Evolutionary conservation across 805 yeast genomes (phyloP).

Genomic region (Candida xyloterini): DNA sequence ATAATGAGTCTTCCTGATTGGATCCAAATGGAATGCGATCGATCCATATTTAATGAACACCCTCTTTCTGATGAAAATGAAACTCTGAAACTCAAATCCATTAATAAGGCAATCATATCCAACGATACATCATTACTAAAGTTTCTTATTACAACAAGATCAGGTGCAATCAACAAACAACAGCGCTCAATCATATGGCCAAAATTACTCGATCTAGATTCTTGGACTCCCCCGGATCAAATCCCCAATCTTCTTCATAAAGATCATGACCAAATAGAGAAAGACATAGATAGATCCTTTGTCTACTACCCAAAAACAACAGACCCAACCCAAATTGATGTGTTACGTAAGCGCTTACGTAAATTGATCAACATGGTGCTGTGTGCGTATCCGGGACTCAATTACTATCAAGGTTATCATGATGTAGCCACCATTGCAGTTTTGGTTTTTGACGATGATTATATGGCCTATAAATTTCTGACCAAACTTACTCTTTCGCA

Average conservation of each 20-base stretch:
- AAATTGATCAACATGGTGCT: slow-evolving; percentile 52
- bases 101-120: slow-evolving; percentile 36
- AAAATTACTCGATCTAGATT: slow-evolving; percentile 37
- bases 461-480: slow-evolving; percentile 42
- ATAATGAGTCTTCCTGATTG: slow-evolving; percentile 35
- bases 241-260: slow-evolving; percentile 40
- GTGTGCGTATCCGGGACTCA: slow-evolving; percentile 55
- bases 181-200: slow-evolving; percentile 53
- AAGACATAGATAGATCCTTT: slow-evolving; percentile 77
- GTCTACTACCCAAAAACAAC: slow-evolving; percentile 36
- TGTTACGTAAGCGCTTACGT: slow-evolving; percentile 41
- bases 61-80: slow-evolving; percentile 41
- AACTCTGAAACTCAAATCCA: slow-evolving; percentile 36
- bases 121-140: slow-evolving; percentile 30
- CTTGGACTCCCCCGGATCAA: slow-evolving; percentile 1
- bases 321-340: slow-evolving; percentile 18
- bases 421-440: slow-evolving; percentile 73
- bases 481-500: slow-evolving; percentile 56
- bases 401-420: slow-evolving; percentile 92
- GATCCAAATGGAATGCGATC: slow-evolving; percentile 49
- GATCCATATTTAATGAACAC: slow-evolving; percentile 42
- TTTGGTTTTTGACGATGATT: slow-evolving; percentile 43
- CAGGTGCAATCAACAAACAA: slow-evolving; percentile 44
- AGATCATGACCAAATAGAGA: slow-evolving; percentile 75
- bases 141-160: slow-evolving; percentile 41